A percentile compares a stretch with the other conserved stretches of the same genome.
phyloP scores from a whole-genome alignment of 768 basidiomycete genomes.

The Mycena vulgaris region DNA sequence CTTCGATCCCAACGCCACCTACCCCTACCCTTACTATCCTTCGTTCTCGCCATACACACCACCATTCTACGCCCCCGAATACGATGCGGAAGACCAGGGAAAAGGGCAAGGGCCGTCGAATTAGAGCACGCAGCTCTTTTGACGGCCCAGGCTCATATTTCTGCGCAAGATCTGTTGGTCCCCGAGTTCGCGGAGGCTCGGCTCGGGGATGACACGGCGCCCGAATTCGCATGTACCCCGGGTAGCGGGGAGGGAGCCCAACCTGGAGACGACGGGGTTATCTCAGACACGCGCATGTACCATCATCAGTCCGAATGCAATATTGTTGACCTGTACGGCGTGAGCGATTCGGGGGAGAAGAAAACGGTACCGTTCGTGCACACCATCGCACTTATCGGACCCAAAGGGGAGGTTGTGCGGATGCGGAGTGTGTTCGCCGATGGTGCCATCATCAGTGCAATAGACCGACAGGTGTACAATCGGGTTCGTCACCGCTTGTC shows the following conservation, averaged over 20 bases:
- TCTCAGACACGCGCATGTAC: constrained; percentile 15
- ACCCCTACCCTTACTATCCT: background rate
- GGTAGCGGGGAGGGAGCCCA: constrained; percentile 3
- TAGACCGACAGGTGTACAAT: constrained; percentile 16
- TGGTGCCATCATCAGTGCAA: constrained; percentile 25
- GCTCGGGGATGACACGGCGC: constrained; percentile 12
- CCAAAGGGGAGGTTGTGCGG: constrained; percentile 17
- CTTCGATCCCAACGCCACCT: background rate
- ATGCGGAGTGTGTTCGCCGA: constrained; percentile 31
- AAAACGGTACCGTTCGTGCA: constrained; percentile 18
- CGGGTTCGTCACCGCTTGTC: constrained; percentile 12
- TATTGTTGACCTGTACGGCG: constrained; percentile 25
- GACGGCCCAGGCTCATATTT: background rate
- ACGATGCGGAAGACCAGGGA: constrained; percentile 24
- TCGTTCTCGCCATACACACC: background rate
- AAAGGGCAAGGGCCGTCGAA: constrained; percentile 27
- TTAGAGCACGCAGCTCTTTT: constrained; percentile 19
- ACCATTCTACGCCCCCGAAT: background rate
- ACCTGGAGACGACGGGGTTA: constrained; percentile 18
- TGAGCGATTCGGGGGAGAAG: background rate
- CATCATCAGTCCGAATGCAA: background rate
- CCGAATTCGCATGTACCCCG: constrained; percentile 11
- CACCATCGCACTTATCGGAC: background rate
- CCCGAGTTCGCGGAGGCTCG: constrained; percentile 17
- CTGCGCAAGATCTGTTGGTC: background rate